Base-by-base conservation (phyloP, 768 basidiomycete genomes). In the Lentinula guzmanii region DNA sequence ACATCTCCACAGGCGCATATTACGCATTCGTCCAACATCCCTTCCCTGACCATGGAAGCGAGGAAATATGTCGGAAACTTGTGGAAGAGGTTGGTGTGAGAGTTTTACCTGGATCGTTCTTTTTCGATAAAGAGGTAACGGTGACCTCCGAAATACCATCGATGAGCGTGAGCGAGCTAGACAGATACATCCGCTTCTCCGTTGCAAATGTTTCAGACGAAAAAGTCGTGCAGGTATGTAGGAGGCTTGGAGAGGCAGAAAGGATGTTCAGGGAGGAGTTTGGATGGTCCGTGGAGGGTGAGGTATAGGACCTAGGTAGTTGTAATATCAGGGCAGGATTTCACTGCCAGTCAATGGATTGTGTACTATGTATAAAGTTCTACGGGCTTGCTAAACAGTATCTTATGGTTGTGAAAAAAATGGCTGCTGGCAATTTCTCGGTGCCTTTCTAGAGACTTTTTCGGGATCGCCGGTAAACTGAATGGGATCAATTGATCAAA, bases 181-280 rank as follows among this genome's bases (percentile, higher is more conserved):
- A 84, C 42, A 72, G 80, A 59, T 93, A 89, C 88, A 74, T 93
- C 34, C 79, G 91, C 58, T 89, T 93, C 70, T 90, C 89, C 9
- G 87, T 93, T 3, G 89, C 90, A 11, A 93, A 91, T 70, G 83
- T 91, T n/a, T 78, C 80, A 46, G 88, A 91, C 55, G 83, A 82
- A 56, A 76, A 80, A 67, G 78, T 87, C 16, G 67, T 69, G 64
- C 65, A 70, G 39, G 85, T 83, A 5, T 87, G 85, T 62, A 75
- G 75, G 71, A 74, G 86, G 57, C 65, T 88, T 65, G 70, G 56
- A 59, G 75, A 77, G 62, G 78, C 75, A 31, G 74, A 72, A 45
- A 18, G 11, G 9, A 62, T 54, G 11, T 81, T 81, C 65, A 73
- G 66, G 52, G 79, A 68, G 74, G 51, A 58, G 28, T 58, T 43